These are phyloP conservation scores for Solanum pennellii DNA, from an alignment of 257 asterid species.

Conservation along the genomic window DNA sequence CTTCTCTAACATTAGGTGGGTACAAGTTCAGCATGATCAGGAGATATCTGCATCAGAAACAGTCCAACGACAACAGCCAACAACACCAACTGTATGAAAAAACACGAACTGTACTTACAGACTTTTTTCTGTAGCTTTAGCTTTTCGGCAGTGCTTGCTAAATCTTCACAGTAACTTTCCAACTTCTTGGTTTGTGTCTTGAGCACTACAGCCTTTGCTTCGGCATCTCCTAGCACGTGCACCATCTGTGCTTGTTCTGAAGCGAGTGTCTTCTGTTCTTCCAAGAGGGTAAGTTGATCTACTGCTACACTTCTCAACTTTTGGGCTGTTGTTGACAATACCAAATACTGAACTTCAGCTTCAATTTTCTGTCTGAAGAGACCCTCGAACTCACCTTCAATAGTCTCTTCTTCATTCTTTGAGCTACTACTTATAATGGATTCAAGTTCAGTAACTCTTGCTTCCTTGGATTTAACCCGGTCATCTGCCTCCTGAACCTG, in stretches of 20 bases:
- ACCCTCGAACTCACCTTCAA: constrained; percentile 36
- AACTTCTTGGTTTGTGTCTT: constrained; percentile 33
- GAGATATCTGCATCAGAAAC: constrained; percentile 25
- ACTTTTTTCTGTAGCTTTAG: constrained; percentile 32
- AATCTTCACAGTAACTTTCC: constrained; percentile 30
- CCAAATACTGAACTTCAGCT: constrained; percentile 60
- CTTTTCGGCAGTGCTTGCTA: constrained; percentile 26
- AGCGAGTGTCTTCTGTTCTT: constrained; percentile 34
- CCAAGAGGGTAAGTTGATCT: constrained; percentile 38
- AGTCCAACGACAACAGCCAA: constrained; percentile 18
- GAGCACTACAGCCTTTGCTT: constrained; percentile 36
- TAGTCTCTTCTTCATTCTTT: constrained; percentile 6
- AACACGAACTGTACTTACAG: constrained; percentile 38
- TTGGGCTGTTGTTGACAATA: constrained; percentile 33
- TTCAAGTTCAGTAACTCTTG: constrained; percentile 14
- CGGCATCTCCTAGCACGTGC: constrained; percentile 30
- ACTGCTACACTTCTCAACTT: constrained; percentile 26
- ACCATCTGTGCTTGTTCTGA: constrained; percentile 37
- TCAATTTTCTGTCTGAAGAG: constrained; percentile 57
- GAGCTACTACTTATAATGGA: constrained; percentile 6
- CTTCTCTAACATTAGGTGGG: constrained; percentile 48
- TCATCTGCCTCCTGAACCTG: constrained; percentile 16
- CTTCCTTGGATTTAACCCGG: constrained; percentile 12
- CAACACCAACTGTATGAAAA: constrained; percentile 41
- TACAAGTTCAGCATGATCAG: constrained; percentile 28